Percentiles rank a stretch among this genome's conserved stretches.
These are phyloP conservation scores for Pelargonium hybrid DNA, from an alignment of 441 rosid species.

Conservation along the genomic window DNA sequence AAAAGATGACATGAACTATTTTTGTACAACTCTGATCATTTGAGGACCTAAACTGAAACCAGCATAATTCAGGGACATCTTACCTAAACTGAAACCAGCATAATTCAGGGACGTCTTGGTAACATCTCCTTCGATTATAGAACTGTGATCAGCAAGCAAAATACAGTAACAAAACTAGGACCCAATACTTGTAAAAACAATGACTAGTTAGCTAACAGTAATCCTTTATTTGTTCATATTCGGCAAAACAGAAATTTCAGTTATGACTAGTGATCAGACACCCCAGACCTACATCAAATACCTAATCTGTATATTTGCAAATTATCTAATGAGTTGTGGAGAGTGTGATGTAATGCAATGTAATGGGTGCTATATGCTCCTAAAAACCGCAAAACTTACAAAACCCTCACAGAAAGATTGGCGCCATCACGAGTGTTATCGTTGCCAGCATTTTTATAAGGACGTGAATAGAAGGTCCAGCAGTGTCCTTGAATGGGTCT, in stretches of 20 bases:
- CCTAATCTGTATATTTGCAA: slow-evolving; percentile 22
- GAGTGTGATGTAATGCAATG: background rate
- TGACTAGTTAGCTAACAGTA: no score
- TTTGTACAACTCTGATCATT: no score
- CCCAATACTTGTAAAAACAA: no score
- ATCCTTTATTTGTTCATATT: no score
- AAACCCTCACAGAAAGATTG: slow-evolving; percentile 40
- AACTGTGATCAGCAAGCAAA: no score
- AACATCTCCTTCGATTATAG: no score
- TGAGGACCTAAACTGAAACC: no score
- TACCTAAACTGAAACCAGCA: no score
- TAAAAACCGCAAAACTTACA: slow-evolving; percentile 16
- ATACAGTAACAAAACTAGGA: no score
- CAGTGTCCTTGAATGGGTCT: slow-evolving; percentile 97
- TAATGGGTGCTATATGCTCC: slow-evolving; percentile 16
- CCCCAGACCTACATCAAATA: slow-evolving; percentile 6
- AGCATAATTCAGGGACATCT: no score
- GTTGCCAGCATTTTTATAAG: slow-evolving; percentile 97
- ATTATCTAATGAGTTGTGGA: slow-evolving; percentile 3
- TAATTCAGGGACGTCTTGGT: no score
- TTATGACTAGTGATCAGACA: background rate
- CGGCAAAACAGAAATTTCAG: background rate
- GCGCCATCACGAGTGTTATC: slow-evolving; percentile 75
- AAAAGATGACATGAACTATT: no score
- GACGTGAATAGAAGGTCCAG: slow-evolving; percentile 92